Conservation (phyloP, 441 rosid genomes). For the Lepidium campestre region DNA sequence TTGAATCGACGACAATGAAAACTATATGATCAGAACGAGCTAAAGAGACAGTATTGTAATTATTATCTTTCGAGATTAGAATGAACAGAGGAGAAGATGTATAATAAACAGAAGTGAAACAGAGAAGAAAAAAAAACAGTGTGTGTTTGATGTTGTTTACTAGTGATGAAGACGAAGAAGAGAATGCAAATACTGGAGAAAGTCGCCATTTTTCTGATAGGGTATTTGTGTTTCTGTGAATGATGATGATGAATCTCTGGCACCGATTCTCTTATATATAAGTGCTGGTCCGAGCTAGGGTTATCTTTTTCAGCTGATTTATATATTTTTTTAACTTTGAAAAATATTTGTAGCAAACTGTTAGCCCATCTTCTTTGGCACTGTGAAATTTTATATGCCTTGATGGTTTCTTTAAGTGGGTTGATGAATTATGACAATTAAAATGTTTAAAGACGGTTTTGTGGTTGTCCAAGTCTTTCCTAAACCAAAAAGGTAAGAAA, state of each 20-base stretch:
- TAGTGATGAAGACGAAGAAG: conserved; percentile 33
- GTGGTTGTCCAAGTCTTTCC: not conserved
- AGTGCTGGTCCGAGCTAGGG: not conserved
- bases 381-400: not conserved
- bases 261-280: conserved; percentile 18
- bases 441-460: not conserved
- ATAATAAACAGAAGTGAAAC: not conserved
- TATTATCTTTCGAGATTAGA: not conserved
- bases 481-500: not conserved
- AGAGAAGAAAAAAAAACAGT: conserved; percentile 1
- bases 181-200: conserved; percentile 20
- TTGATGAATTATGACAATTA: not conserved
- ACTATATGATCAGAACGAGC: not conserved
- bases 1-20: not conserved
- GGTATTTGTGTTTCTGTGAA: not conserved
- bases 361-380: conserved; percentile 13
- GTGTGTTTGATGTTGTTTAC: conserved; percentile 3
- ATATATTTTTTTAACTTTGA: not conserved
- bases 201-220: conserved; percentile 30
- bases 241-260: conserved; percentile 1
- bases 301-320: not conserved
- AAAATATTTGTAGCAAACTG: not conserved
- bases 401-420: not conserved
- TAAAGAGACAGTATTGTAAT: not conserved
- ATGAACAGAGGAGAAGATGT: not conserved